Conservation (phyloP, 164 flowering plant genomes). For the Vitis labrusca region DNA sequence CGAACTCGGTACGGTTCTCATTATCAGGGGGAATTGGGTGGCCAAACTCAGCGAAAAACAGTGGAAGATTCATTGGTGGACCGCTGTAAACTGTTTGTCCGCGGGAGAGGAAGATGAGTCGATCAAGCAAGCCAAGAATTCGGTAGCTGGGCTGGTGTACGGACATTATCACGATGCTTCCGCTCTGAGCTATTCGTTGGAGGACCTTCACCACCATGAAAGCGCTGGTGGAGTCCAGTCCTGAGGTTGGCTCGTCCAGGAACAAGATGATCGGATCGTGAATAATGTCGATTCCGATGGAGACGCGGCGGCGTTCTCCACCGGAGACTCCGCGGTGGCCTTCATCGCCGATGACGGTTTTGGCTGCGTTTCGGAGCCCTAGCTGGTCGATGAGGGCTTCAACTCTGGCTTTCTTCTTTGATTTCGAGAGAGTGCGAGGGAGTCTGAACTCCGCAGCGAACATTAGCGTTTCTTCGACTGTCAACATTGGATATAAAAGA, state of each 20-base stretch:
- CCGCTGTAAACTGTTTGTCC: conserved; percentile 39
- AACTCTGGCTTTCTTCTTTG: conserved; percentile 58
- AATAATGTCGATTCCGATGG: conserved; percentile 66
- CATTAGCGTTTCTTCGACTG: conserved; percentile 66
- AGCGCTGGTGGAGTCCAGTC: conserved; percentile 68
- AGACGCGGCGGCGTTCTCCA: conserved; percentile 62
- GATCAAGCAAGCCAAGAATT: conserved; percentile 37
- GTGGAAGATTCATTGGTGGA: conserved; percentile 24
- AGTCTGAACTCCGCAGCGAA: conserved; percentile 66
- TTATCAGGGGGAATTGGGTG: conserved; percentile 29
- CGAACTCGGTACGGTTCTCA: conserved; percentile 38
- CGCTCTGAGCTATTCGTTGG: conserved; percentile 58
- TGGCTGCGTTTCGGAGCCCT: conserved; percentile 55
- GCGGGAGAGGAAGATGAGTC: conserved; percentile 30
- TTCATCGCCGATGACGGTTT: conserved; percentile 66
- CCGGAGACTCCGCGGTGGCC: conserved; percentile 76
- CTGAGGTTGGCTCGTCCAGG: conserved; percentile 71
- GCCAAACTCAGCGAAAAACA: conserved; percentile 32
- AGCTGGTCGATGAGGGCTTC: conserved; percentile 61
- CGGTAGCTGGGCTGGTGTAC: conserved; percentile 66
- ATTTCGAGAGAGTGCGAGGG: conserved; percentile 48
- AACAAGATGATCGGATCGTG: conserved; percentile 66
- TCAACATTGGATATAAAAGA: conserved; percentile 60
- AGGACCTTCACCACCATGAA: conserved; percentile 72
- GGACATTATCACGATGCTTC: conserved; percentile 64